Evolutionary conservation across 108 stramenopile species (phyloP), one percentile per base, ranked within the genome.

Genomic region (Fistulifera pelliculosa): DNA sequence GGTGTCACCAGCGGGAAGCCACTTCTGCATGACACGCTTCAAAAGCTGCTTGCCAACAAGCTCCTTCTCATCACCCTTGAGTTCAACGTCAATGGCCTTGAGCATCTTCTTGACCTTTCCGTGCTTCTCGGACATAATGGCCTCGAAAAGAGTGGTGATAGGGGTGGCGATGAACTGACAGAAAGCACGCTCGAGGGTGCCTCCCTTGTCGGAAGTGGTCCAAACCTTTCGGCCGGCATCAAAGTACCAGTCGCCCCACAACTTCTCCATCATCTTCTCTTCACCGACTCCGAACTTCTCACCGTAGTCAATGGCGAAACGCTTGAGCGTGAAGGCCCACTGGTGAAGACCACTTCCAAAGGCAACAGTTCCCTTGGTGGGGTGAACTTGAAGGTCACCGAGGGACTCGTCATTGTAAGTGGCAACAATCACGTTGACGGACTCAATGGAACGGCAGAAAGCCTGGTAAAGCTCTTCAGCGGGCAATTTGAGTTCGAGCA

Each of bases 11-110:
- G 97, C 99, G 41, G 99, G 99, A 38, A 99, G 82, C 99, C 99
- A 99, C 88, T 98, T 98, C 85, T 99, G 99, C 99, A 99, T 99
- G 62, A 99, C 96, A 75, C 95, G 94, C 92, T 99, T 99, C 53
- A 98, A 70, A 45, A 99, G 88, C 44, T 87, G 85, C 94, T 99
- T 99, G 65, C 97, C 97, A 39, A 74, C 66, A 42, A 98, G 88
- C 55, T 97, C 96, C 80, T 95, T 94, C 60, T 95, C 93, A 13
- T 94, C 94, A 42, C 73, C 58, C 76, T 97, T 98, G 54, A 99
- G 91, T 67, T 90, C 90, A 39, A 99, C 96, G 53, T 92, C 96
- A 50, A 99, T 87, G 54, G 94, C 96, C 86, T 94, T 94, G 52
- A 98, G 83, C 96, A 99, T 98, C 91, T 98, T 98, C 72, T 94